phyloP scores from a whole-genome alignment of 1,284 basidiomycete species.

The Moesziomyces sp. region DNA sequence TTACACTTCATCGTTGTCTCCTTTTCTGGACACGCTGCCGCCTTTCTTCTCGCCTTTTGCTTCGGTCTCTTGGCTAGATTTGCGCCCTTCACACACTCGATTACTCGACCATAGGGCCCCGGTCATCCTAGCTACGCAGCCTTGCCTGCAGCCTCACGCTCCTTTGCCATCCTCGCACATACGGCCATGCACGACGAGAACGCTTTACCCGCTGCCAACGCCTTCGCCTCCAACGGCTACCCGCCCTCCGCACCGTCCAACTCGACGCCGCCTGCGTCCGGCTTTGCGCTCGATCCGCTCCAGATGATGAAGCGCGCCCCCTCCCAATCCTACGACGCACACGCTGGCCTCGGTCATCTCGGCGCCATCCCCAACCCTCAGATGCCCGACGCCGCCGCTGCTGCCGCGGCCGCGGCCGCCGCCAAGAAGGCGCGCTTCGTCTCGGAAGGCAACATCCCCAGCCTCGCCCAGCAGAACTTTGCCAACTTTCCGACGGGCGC shows the following conservation, averaged over 20 bases:
- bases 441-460: conserved; percentile 56
- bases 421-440: conserved; percentile 58
- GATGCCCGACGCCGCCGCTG: conserved; percentile 8
- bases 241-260: not conserved
- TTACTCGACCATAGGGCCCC: conserved; percentile 1
- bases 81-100: not conserved
- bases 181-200: conserved; percentile 36
- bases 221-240: conserved; percentile 32
- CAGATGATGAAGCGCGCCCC: conserved; percentile 58
- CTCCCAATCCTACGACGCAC: conserved; percentile 53
- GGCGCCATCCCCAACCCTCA: conserved; percentile 21
- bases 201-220: conserved; percentile 25
- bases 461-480: conserved; percentile 38
- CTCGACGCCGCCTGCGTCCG: conserved; percentile 24
- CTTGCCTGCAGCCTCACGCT: not conserved
- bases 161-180: conserved; percentile 8
- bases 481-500: conserved; percentile 12
- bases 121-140: conserved; percentile 4
- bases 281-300: conserved; percentile 39
- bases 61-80: not conserved
- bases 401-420: conserved; percentile 10
- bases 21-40: no score
- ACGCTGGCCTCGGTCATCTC: conserved; percentile 34
- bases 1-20: not conserved
- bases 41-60: not conserved